Evolutionary conservation across 202 grass and related monocot genomes (phyloP).

Genomic region (Brachypodium distachyon): DNA sequence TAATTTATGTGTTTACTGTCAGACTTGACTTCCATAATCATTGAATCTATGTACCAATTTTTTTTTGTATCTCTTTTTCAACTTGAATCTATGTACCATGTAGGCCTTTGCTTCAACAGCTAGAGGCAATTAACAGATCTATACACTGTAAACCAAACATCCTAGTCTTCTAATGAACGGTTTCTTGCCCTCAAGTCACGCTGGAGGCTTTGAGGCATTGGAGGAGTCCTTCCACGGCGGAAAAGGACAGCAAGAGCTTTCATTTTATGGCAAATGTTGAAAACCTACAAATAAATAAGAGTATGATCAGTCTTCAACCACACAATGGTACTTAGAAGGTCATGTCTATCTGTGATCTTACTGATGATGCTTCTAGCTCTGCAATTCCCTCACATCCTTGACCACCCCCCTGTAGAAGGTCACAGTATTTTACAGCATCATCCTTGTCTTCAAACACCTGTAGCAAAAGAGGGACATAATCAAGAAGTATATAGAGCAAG

Average conservation of each 20-base stretch:
- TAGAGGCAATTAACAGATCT: constrained; percentile 19
- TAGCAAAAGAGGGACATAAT: not conserved
- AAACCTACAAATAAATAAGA: constrained; percentile 43
- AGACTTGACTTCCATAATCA: not conserved
- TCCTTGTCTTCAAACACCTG: constrained; percentile 93
- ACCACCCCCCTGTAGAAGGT: constrained; percentile 72
- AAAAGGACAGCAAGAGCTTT: constrained; percentile 87
- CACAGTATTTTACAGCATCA: constrained; percentile 81
- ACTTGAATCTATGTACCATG: constrained; percentile 4
- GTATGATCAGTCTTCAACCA: not conserved
- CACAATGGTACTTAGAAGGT: not conserved
- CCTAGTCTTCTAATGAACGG: constrained; percentile 81
- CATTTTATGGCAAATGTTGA: constrained; percentile 77
- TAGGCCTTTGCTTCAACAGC: constrained; percentile 16
- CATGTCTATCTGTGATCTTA: constrained; percentile 27
- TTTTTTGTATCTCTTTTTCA: not conserved
- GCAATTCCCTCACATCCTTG: constrained; percentile 92
- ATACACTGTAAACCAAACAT: not conserved
- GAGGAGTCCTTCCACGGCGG: constrained; percentile 57
- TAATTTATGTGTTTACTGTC: not conserved
- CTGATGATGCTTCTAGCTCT: constrained; percentile 88
- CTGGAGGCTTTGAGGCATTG: constrained; percentile 66
- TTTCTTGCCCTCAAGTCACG: constrained; percentile 67
- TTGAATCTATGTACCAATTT: constrained; percentile 8
- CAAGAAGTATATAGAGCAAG: constrained; percentile 1